Conservation (phyloP, 371 early-diverging fungal species). For the Mucor racemosus region DNA sequence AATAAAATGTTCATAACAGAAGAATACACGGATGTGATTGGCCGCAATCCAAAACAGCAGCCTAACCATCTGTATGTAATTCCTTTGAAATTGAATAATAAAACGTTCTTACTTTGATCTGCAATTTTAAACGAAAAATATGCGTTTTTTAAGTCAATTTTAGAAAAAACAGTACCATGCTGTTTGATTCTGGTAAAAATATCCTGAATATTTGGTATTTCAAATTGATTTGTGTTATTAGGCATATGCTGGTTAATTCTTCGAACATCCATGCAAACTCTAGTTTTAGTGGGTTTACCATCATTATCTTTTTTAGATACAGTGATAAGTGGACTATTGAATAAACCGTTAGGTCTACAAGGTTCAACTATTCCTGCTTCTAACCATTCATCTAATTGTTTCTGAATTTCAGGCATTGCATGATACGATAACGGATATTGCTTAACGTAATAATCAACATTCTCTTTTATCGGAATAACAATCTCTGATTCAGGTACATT, state of each 20-base stretch:
- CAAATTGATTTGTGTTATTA: not conserved
- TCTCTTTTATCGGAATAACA: not conserved
- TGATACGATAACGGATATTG: not conserved
- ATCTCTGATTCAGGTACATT: not conserved
- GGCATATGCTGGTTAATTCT: not conserved
- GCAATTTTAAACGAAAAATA: conserved; percentile 35
- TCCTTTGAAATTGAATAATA: conserved; percentile 17
- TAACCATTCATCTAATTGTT: not conserved
- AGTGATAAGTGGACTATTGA: not conserved
- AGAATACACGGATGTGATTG: conserved; percentile 28
- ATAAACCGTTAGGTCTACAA: not conserved
- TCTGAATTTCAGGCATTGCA: not conserved
- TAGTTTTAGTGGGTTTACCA: not conserved
- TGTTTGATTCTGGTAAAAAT: not conserved
- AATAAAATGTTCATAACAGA: not conserved
- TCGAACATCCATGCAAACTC: not conserved
- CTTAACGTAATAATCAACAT: not conserved
- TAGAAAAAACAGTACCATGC: conserved; percentile 25
- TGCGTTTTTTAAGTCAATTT: conserved; percentile 30
- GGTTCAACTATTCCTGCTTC: not conserved
- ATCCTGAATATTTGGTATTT: not conserved
- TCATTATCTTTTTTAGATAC: not conserved
- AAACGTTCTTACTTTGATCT: conserved; percentile 18
- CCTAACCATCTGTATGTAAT: conserved; percentile 31
- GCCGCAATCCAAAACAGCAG: conserved; percentile 35